A percentile compares a stretch with the other conserved stretches of the same genome.
Evolutionary conservation across 1,139 yeast genomes (phyloP).

Genomic region (Waltiozyma sp.): DNA sequence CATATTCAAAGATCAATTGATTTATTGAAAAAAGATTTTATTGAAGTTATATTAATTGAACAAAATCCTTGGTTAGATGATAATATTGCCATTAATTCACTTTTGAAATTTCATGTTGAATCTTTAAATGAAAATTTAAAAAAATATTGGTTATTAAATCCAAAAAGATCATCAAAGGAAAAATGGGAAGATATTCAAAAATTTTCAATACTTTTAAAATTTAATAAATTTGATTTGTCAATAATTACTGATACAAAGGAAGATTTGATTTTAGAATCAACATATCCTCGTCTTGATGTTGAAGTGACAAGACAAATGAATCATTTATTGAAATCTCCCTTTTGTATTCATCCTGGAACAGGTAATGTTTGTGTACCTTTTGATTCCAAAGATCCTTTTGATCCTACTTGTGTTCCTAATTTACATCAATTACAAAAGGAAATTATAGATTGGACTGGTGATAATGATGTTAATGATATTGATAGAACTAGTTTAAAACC

Average conservation of each 20-base stretch:
- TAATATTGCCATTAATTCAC: constrained; percentile 35
- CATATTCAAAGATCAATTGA: constrained; percentile 69
- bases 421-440: constrained; percentile 42
- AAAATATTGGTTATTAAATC: constrained; percentile 42
- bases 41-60: constrained; percentile 55
- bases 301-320: constrained; percentile 85
- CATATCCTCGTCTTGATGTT: constrained; percentile 88
- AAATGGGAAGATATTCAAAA: constrained; percentile 82
- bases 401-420: constrained; percentile 76
- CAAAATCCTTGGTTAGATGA: constrained; percentile 76
- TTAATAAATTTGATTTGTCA: constrained; percentile 22
- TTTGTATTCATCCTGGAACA: constrained; percentile 94
- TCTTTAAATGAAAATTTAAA: constrained; percentile 42
- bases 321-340: constrained; percentile 94
- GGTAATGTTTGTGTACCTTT: constrained; percentile 98
- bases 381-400: constrained; percentile 51
- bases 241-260: constrained; percentile 63
- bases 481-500: constrained; percentile 67
- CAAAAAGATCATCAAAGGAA: constrained; percentile 34
- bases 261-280: constrained; percentile 66
- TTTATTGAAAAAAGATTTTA: constrained; percentile 51
- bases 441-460: constrained; percentile 23
- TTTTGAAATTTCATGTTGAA: constrained; percentile 50
- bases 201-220: constrained; percentile 28
- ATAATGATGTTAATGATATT: constrained; percentile 30